Percentiles rank a stretch among this genome's conserved stretches.
Conservation (phyloP, 306 rosid species). For the Vicia faba region DNA sequence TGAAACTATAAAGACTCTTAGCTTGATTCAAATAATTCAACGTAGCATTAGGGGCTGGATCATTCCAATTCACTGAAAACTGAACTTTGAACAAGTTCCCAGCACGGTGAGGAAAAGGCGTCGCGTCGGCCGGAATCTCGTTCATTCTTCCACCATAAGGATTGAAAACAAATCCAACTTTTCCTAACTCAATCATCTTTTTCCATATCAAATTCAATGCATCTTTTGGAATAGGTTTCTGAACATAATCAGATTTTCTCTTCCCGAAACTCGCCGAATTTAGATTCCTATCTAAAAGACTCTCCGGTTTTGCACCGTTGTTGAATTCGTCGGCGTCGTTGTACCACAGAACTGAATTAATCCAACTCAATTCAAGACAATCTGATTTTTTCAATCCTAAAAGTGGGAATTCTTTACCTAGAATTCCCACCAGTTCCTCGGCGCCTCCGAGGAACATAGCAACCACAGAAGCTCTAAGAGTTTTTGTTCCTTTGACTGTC, state of each 20-base stretch:
- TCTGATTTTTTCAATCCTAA: constrained; percentile 38
- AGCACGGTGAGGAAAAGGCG: constrained; percentile 74
- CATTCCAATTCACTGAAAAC: constrained; percentile 66
- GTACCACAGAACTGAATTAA: constrained; percentile 47
- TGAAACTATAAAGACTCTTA: constrained; percentile 52
- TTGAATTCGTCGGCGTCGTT: background rate
- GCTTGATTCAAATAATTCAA: constrained; percentile 29
- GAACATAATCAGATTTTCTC: constrained; percentile 52
- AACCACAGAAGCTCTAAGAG: constrained; percentile 37
- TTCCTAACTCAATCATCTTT: constrained; percentile 45
- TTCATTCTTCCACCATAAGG: constrained; percentile 54
- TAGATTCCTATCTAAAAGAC: constrained; percentile 38
- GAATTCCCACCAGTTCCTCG: constrained; percentile 35
- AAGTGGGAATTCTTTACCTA: constrained; percentile 41
- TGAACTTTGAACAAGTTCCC: constrained; percentile 76
- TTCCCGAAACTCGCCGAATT: constrained; percentile 34
- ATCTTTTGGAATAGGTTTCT: constrained; percentile 37
- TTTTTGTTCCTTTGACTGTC: constrained; percentile 21
- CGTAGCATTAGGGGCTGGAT: constrained; percentile 37
- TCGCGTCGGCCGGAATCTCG: constrained; percentile 44
- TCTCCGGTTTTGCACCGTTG: constrained; percentile 38
- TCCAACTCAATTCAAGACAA: constrained; percentile 46
- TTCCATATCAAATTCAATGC: constrained; percentile 40
- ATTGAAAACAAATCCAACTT: constrained; percentile 45
- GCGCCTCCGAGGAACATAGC: constrained; percentile 45